These are phyloP conservation scores for Komagataella phaffii DNA, from an alignment of 805 yeast species.

Conservation along the genomic window DNA sequence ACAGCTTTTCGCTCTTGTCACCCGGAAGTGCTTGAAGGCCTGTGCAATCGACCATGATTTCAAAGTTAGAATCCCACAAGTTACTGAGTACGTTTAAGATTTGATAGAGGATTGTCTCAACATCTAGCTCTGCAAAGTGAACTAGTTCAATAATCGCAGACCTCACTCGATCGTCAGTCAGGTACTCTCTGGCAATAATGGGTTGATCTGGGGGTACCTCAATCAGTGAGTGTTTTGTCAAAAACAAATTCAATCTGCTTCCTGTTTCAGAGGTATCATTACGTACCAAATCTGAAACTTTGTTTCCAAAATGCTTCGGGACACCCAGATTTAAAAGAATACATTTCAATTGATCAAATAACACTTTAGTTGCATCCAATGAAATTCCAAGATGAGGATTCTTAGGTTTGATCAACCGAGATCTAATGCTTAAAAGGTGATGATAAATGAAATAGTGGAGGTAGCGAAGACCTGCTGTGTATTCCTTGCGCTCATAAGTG, in stretches of 20 bases:
- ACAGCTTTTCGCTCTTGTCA: not conserved
- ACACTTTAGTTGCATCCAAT: not conserved
- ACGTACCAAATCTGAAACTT: slow-evolving; percentile 39
- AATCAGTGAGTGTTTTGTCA: slow-evolving; percentile 50
- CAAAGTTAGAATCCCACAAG: slow-evolving; percentile 58
- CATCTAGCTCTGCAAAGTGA: slow-evolving; percentile 23
- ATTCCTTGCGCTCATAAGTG: not conserved
- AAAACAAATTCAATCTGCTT: slow-evolving; percentile 51
- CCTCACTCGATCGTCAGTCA: slow-evolving; percentile 64
- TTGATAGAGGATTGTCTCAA: slow-evolving; percentile 43
- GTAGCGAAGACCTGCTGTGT: not conserved
- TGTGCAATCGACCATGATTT: slow-evolving; percentile 57
- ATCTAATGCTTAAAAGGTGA: not conserved
- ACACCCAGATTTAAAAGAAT: not conserved
- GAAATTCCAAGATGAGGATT: not conserved
- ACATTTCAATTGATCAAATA: not conserved
- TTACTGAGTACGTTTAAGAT: slow-evolving; percentile 52
- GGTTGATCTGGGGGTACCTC: slow-evolving; percentile 29
- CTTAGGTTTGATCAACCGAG: not conserved
- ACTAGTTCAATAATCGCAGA: slow-evolving; percentile 39
- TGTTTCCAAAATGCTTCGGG: slow-evolving; percentile 22
- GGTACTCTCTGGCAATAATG: slow-evolving; percentile 45
- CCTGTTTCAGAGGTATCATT: slow-evolving; percentile 31
- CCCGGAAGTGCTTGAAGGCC: slow-evolving; percentile 24
- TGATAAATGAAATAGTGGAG: not conserved